Conservation (phyloP, 805 yeast genomes). For the Candida saitoana region DNA sequence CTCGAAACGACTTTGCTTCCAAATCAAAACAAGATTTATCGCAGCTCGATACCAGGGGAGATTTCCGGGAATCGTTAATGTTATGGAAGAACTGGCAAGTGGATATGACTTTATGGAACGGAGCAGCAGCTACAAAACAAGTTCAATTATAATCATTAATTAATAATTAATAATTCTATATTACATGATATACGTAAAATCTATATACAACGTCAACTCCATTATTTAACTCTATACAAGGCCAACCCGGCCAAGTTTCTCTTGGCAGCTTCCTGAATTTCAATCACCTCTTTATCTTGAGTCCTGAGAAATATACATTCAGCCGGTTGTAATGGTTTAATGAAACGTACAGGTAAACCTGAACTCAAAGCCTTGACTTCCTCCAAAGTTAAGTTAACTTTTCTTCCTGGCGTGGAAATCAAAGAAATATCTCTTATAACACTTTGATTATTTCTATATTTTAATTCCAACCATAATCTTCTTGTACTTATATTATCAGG, state of each 20-base stretch:
- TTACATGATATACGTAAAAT: too few relatives aligned
- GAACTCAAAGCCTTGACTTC: conserved; percentile 72
- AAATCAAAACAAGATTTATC: conserved; percentile 19
- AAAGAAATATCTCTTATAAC: conserved; percentile 69
- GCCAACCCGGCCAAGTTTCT: conserved; percentile 71
- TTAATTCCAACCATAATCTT: conserved; percentile 87
- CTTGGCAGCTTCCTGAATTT: conserved; percentile 81
- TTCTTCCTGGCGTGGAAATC: conserved; percentile 81
- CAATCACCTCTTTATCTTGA: conserved; percentile 49
- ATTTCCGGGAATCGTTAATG: conserved; percentile 53
- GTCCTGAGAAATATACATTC: conserved; percentile 73
- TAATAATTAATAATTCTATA: too few relatives aligned
- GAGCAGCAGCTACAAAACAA: background rate
- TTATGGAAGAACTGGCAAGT: conserved; percentile 84
- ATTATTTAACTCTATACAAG: conserved; percentile 71
- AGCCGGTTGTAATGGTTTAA: conserved; percentile 83
- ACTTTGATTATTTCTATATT: conserved; percentile 76
- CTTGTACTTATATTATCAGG: conserved; percentile 83
- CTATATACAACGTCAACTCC: too few relatives aligned
- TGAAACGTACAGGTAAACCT: conserved; percentile 70
- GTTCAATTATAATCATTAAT: background rate
- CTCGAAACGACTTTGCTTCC: conserved; percentile 29
- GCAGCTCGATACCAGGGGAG: conserved; percentile 33
- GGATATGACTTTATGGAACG: conserved; percentile 80
- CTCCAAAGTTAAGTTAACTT: conserved; percentile 55